Percentiles rank a stretch among this genome's conserved stretches.
Conservation (phyloP, 2,329 filamentous ascomycete species). For the Colletotrichum sp. region DNA sequence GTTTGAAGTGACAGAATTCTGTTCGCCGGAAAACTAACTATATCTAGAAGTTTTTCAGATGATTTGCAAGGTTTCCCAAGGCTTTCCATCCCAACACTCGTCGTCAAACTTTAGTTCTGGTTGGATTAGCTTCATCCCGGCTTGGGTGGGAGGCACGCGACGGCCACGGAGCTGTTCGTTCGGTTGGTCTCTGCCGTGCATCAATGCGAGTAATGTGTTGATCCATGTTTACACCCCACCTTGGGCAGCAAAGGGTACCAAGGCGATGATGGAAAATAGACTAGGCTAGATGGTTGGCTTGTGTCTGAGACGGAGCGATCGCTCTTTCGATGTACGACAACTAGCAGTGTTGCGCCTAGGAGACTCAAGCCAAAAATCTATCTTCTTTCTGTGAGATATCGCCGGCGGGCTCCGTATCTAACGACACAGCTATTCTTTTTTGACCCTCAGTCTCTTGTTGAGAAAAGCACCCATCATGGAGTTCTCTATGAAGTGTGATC, state of each 20-base stretch:
- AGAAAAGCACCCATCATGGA: not conserved
- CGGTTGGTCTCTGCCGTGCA: not conserved
- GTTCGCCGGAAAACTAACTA: not conserved
- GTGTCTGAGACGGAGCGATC: not conserved
- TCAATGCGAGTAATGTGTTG: not conserved
- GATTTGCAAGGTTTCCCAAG: not conserved
- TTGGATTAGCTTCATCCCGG: not conserved
- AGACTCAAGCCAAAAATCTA: not conserved
- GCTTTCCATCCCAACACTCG: not conserved
- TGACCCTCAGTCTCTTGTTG: not conserved
- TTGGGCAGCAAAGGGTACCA: not conserved
- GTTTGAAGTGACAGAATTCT: not conserved
- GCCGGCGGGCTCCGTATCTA: rapidly evolving
- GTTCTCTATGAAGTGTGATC: not conserved
- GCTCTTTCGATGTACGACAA: not conserved
- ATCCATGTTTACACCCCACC: not conserved
- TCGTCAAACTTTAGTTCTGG: not conserved
- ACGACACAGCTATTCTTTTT: rapidly evolving
- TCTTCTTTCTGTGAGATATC: not conserved
- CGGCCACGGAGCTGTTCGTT: not conserved
- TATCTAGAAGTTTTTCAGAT: not conserved
- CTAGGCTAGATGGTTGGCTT: not conserved
- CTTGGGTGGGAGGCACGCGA: not conserved
- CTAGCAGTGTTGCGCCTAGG: not conserved
- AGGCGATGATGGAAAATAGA: rapidly evolving